Conservation (phyloP, 148 eudicot species). For the Heliosperma pusillum region DNA sequence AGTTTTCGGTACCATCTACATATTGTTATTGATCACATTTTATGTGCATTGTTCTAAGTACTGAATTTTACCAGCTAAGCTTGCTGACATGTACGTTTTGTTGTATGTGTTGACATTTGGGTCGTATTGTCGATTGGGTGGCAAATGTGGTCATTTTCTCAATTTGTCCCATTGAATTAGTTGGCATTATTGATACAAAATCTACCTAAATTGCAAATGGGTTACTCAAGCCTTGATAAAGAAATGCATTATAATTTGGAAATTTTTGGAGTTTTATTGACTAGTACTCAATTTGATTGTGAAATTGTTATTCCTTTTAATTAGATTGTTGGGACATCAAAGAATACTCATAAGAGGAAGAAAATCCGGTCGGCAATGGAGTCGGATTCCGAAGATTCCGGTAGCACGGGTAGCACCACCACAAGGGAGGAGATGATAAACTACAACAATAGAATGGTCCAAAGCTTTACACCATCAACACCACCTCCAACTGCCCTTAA, state of each 20-base stretch:
- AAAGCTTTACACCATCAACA: conserved; percentile 70
- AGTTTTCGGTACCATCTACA: neutral
- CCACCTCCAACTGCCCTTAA: conserved; percentile 62
- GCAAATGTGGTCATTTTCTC: too few relatives aligned
- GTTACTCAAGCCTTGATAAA: neutral
- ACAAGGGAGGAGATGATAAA: conserved; percentile 25
- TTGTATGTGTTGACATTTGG: too few relatives aligned
- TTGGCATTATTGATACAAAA: neutral
- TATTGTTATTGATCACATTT: conserved; percentile 17
- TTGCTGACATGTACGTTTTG: too few relatives aligned
- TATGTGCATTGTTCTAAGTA: too few relatives aligned
- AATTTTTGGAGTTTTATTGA: neutral
- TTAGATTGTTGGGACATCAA: conserved; percentile 82
- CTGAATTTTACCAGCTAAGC: too few relatives aligned
- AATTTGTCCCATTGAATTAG: neutral
- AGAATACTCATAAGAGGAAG: conserved; percentile 43
- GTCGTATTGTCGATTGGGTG: too few relatives aligned
- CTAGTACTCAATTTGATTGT: neutral
- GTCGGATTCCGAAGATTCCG: conserved; percentile 65
- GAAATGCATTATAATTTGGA: neutral
- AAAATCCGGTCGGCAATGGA: conserved; percentile 11
- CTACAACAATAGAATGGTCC: conserved; percentile 32
- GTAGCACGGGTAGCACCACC: conserved; percentile 47
- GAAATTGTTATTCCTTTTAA: neutral
- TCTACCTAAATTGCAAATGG: neutral